Percentiles rank a stretch among this genome's conserved stretches.
These are phyloP conservation scores for Diaporthe citri DNA, from an alignment of 2,329 filamentous ascomycete genomes.

Conservation along the genomic window DNA sequence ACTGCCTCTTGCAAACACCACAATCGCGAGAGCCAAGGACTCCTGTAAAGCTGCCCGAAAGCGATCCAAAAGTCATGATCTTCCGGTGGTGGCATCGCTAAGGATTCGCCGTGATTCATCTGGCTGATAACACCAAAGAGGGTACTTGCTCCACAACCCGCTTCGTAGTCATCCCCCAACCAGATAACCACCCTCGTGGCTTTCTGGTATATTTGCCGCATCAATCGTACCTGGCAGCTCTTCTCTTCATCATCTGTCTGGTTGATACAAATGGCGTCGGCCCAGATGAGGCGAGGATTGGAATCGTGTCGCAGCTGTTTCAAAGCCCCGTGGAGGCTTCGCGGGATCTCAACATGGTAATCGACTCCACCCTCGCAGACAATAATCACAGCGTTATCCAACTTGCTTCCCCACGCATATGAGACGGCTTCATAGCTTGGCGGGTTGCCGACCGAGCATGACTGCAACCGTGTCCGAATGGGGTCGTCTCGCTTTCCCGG, in stretches of 20 bases:
- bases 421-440: background rate
- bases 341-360: background rate
- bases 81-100: background rate
- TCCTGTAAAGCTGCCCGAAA: background rate
- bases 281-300: background rate
- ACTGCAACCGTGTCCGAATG: background rate
- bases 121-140: background rate
- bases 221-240: background rate
- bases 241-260: background rate
- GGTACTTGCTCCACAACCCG: too few species aligned
- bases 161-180: background rate
- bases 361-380: background rate
- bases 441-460: background rate
- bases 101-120: too few species aligned
- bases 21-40: background rate
- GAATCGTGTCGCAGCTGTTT: background rate
- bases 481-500: background rate
- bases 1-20: conserved; percentile 13
- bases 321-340: background rate
- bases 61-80: background rate
- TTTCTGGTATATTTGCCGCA: background rate
- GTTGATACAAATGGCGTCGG: background rate
- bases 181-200: background rate
- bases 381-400: background rate
- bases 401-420: background rate